Conservation (phyloP, 495 filamentous ascomycete genomes). For the Neurospora sp. region DNA sequence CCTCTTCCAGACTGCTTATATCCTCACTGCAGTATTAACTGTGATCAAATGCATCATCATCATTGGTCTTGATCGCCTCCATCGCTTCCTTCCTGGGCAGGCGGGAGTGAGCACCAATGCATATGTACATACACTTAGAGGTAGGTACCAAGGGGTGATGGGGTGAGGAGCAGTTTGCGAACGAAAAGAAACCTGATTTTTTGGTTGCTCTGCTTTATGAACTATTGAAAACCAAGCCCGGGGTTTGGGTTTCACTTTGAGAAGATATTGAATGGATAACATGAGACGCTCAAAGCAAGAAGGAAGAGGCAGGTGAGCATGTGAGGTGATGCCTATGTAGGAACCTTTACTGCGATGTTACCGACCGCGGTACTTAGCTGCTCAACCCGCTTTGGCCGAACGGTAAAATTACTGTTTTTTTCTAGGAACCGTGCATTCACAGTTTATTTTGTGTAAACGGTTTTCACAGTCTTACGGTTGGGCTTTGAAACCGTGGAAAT, state of each 20-base stretch:
- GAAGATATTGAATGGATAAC: background rate
- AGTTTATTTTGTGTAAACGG: too few species aligned
- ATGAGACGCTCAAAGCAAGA: background rate
- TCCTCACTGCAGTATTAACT: too few species aligned
- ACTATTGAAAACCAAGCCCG: background rate
- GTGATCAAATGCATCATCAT: too few species aligned
- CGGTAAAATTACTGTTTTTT: too few species aligned
- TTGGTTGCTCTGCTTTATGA: background rate
- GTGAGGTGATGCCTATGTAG: background rate
- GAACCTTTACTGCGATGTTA: background rate
- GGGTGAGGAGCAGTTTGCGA: background rate
- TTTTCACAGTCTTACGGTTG: too few species aligned
- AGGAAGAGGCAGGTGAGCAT: background rate
- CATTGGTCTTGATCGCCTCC: too few species aligned
- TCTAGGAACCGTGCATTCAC: too few species aligned
- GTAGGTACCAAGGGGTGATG: background rate
- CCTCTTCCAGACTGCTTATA: too few species aligned
- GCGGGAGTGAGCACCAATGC: background rate
- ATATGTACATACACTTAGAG: background rate
- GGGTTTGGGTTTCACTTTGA: background rate
- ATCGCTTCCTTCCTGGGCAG: background rate
- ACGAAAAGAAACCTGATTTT: background rate
- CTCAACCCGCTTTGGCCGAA: too few species aligned
- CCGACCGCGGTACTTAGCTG: background rate
- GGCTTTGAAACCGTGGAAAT: too few species aligned